Evolutionary conservation across 306 rosid genomes (phyloP).

Genomic region (Cicer arietinum): DNA sequence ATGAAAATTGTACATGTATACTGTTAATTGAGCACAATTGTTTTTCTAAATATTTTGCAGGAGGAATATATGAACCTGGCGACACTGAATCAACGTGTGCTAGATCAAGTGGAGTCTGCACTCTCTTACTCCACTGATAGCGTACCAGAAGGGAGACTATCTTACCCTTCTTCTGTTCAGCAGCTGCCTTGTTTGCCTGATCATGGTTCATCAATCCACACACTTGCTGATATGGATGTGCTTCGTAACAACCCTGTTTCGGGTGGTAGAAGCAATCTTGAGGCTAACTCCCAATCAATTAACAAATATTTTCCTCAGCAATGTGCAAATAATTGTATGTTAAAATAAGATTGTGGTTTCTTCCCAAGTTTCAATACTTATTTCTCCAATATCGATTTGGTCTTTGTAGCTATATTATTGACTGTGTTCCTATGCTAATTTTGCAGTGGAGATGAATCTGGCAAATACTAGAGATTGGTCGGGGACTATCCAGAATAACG

Average conservation of each 20-base stretch:
- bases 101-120: background rate
- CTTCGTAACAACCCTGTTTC: slow-evolving; percentile 27
- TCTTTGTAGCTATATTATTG: background rate
- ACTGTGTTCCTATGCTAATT: background rate
- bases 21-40: background rate
- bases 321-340: slow-evolving; percentile 42
- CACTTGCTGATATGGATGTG: slow-evolving; percentile 37
- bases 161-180: slow-evolving; percentile 9
- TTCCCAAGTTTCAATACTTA: background rate
- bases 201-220: slow-evolving; percentile 36
- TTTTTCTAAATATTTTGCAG: slow-evolving; percentile 39
- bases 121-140: background rate
- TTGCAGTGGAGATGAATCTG: background rate
- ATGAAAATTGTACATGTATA: background rate
- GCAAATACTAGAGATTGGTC: no score
- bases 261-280: slow-evolving; percentile 32
- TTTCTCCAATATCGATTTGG: background rate
- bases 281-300: slow-evolving; percentile 25
- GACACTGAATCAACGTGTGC: slow-evolving; percentile 33
- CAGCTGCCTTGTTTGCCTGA: slow-evolving; percentile 39
- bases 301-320: slow-evolving; percentile 41
- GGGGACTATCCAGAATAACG: no score
- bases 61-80: slow-evolving; percentile 51
- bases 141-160: slow-evolving; percentile 20
- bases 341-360: background rate